Percentiles rank a stretch among this genome's conserved stretches.
Conservation (phyloP, 2,329 filamentous ascomycete genomes). For the Diaporthe batatas region DNA sequence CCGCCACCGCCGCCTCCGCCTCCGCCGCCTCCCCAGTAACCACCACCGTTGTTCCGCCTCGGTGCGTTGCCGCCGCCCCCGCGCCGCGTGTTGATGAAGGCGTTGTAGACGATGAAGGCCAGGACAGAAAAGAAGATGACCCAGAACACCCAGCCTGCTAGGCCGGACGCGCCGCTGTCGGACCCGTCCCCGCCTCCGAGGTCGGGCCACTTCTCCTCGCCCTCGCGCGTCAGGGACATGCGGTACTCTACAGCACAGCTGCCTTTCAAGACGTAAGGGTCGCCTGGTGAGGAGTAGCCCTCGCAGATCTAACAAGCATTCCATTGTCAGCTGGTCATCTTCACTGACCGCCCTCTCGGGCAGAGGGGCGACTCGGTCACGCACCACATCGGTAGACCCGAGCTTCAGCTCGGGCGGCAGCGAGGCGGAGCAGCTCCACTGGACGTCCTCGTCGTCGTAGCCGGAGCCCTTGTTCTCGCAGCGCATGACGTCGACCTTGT, state of each 20-base stretch:
- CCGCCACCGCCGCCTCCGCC: slow-evolving; percentile 54
- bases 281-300: slow-evolving; percentile 81
- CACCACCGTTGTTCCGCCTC: slow-evolving; percentile 56
- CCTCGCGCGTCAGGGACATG: slow-evolving; percentile 80
- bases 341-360: background rate
- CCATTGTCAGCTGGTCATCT: background rate
- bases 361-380: background rate
- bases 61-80: slow-evolving; percentile 40
- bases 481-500: slow-evolving; percentile 85
- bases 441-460: slow-evolving; percentile 84
- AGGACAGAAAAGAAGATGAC: slow-evolving; percentile 72
- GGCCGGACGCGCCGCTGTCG: slow-evolving; percentile 49
- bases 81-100: slow-evolving; percentile 52
- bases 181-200: slow-evolving; percentile 56
- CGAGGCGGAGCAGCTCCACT: slow-evolving; percentile 86
- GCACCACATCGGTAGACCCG: slow-evolving; percentile 82
- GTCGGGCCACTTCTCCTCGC: slow-evolving; percentile 77
- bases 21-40: slow-evolving; percentile 58
- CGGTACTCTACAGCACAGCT: slow-evolving; percentile 94
- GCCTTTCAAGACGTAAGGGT: slow-evolving; percentile 89
- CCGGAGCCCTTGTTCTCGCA: slow-evolving; percentile 88
- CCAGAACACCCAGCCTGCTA: slow-evolving; percentile 66
- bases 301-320: slow-evolving; percentile 73
- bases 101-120: slow-evolving; percentile 72
- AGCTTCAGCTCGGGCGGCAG: slow-evolving; percentile 76